These are phyloP conservation scores for Leptographium radiaticola DNA, from an alignment of 2,329 filamentous ascomycete species.

Conservation along the genomic window DNA sequence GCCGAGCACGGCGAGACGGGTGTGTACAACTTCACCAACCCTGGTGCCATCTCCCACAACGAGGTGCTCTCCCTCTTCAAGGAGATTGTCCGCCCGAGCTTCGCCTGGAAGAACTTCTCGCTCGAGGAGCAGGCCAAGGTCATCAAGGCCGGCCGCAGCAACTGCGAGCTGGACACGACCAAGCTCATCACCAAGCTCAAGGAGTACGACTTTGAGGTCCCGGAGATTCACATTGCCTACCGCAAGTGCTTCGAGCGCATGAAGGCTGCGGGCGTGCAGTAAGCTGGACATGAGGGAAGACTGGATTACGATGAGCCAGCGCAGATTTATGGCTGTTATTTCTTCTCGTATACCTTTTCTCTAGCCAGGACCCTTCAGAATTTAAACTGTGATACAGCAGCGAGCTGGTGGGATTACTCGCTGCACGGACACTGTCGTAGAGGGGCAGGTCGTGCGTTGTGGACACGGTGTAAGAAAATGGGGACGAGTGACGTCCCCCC, in stretches of 20 bases:
- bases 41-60: slow-evolving; percentile 58
- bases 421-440: neutral
- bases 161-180: slow-evolving; percentile 50
- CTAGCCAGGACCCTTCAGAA: neutral
- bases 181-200: slow-evolving; percentile 48
- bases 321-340: too few species aligned
- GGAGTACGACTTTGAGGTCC: slow-evolving; percentile 44
- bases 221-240: slow-evolving; percentile 51
- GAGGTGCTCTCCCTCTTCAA: slow-evolving; percentile 51
- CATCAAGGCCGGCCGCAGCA: slow-evolving; percentile 53
- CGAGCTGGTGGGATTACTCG: neutral
- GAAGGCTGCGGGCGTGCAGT: slow-evolving; percentile 41
- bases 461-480: too few species aligned
- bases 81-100: slow-evolving; percentile 46
- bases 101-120: slow-evolving; percentile 53
- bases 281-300: slow-evolving; percentile 6
- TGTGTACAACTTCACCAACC: slow-evolving; percentile 59
- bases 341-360: too few species aligned
- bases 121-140: slow-evolving; percentile 54
- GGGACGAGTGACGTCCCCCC: too few species aligned
- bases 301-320: too few species aligned
- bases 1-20: slow-evolving; percentile 81
- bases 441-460: too few species aligned
- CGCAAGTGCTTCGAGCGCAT: slow-evolving; percentile 49
- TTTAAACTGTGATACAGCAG: neutral